These are phyloP conservation scores for Colletotrichum lindemuthianum DNA, from an alignment of 2,329 filamentous ascomycete genomes.

Conservation along the genomic window DNA sequence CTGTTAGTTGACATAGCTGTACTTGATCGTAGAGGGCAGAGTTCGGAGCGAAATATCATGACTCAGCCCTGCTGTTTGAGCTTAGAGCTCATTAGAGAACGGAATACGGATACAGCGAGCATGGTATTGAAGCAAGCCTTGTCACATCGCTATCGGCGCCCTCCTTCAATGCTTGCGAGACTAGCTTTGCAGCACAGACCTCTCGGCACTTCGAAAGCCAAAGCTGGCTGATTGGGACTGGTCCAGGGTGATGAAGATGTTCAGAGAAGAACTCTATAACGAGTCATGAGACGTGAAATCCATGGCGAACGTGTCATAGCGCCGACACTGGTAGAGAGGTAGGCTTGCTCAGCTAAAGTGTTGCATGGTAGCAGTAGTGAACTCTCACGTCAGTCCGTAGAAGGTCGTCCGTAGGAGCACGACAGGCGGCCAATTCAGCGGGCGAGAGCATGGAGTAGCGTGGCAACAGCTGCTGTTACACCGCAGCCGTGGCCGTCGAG, in stretches of 20 bases:
- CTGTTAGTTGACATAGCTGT: background rate
- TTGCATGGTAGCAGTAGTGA: no score
- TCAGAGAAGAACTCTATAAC: conserved; percentile 27
- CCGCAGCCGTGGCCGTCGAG: background rate
- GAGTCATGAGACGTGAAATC: conserved; percentile 21
- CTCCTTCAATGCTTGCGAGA: background rate
- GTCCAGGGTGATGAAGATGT: conserved; percentile 29
- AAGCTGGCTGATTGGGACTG: conserved; percentile 34
- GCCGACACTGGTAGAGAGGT: no score
- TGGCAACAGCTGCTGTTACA: background rate
- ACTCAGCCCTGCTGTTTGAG: conserved; percentile 33
- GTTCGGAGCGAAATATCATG: conserved; percentile 29
- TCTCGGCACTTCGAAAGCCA: conserved; percentile 28
- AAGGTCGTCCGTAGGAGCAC: no score
- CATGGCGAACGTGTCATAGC: conserved; percentile 16
- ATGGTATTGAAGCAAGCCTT: conserved; percentile 1
- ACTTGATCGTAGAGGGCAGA: background rate
- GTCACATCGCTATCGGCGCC: conserved; percentile 23
- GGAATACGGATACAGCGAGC: conserved; percentile 2
- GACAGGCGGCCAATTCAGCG: background rate
- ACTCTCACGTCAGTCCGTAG: no score
- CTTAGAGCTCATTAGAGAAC: conserved; percentile 1
- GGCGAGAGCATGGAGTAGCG: background rate
- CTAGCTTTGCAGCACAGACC: conserved; percentile 25
- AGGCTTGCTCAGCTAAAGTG: no score